Conservation (phyloP, 2,329 filamentous ascomycete species). For the Xylariaceae sp. region DNA sequence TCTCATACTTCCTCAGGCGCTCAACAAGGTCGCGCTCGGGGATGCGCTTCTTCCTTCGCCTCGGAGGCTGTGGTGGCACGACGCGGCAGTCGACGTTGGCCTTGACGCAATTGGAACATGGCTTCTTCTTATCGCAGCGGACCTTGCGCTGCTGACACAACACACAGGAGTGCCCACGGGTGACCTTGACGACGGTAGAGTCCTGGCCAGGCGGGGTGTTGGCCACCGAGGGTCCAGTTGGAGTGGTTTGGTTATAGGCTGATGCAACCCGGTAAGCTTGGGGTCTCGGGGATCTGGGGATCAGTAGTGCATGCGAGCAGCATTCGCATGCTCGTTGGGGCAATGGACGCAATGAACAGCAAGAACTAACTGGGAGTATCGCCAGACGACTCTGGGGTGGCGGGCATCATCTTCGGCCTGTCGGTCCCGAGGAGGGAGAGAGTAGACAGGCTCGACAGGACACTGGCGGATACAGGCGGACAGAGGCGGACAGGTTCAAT, state of each 20-base stretch:
- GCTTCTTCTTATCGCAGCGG: constrained; percentile 68
- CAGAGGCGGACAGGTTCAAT: too few relatives aligned
- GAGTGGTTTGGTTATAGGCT: constrained; percentile 25
- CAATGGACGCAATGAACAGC: too few relatives aligned
- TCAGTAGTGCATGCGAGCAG: constrained; percentile 10
- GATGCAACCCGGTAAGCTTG: too few relatives aligned
- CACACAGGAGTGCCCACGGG: constrained; percentile 61
- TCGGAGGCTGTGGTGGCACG: constrained; percentile 52
- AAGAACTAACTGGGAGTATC: neutral
- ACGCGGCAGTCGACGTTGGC: constrained; percentile 59
- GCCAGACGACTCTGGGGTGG: constrained; percentile 28
- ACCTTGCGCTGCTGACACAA: constrained; percentile 74
- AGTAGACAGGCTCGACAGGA: too few relatives aligned
- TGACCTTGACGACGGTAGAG: constrained; percentile 49
- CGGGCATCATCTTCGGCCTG: constrained; percentile 25
- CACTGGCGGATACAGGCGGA: too few relatives aligned
- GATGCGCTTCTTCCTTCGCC: constrained; percentile 59
- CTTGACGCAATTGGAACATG: constrained; percentile 66
- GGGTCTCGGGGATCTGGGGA: too few relatives aligned
- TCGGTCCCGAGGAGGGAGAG: constrained; percentile 19
- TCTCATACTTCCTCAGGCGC: constrained; percentile 65
- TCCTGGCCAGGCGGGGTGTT: constrained; percentile 35
- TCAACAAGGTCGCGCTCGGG: constrained; percentile 68
- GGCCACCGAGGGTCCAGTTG: constrained; percentile 25
- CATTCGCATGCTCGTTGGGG: constrained; percentile 16